A percentile compares a stretch with the other conserved stretches of the same genome.
These are phyloP conservation scores for Elongisporangium prolatum DNA, from an alignment of 352 stramenopile genomes.

Conservation along the genomic window DNA sequence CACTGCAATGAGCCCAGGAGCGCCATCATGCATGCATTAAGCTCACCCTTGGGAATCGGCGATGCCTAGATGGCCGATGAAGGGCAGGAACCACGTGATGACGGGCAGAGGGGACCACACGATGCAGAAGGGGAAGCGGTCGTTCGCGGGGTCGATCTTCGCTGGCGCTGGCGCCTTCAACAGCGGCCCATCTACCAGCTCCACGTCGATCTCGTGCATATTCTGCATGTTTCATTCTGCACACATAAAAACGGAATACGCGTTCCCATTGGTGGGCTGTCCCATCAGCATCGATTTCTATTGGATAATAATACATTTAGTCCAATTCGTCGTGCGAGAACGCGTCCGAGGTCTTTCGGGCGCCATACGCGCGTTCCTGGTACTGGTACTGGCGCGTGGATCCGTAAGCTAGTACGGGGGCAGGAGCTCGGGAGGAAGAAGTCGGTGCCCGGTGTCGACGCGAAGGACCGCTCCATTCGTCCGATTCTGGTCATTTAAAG, in stretches of 20 bases:
- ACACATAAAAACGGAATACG: background rate
- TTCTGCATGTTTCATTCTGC: background rate
- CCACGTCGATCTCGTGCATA: background rate
- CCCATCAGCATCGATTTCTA: background rate
- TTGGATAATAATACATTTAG: background rate
- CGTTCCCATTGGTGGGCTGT: background rate
- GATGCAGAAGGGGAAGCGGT: slow-evolving; percentile 89
- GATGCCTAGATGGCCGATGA: slow-evolving; percentile 96
- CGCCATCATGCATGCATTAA: background rate
- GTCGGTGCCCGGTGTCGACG: background rate
- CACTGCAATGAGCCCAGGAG: slow-evolving; percentile 8
- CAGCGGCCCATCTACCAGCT: background rate
- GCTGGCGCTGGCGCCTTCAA: background rate
- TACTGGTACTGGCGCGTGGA: background rate
- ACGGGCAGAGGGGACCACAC: slow-evolving; percentile 90
- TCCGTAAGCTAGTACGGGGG: background rate
- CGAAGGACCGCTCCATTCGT: background rate
- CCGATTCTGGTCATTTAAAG: background rate
- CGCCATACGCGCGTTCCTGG: background rate
- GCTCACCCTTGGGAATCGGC: slow-evolving; percentile 76
- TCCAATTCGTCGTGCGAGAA: background rate
- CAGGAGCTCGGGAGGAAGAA: background rate
- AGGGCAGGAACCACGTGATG: slow-evolving; percentile 92
- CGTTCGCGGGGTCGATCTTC: slow-evolving; percentile 22
- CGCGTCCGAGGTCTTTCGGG: background rate